Base-by-base conservation (phyloP, 768 basidiomycete genomes). In the Boletus eberwhitei region DNA sequence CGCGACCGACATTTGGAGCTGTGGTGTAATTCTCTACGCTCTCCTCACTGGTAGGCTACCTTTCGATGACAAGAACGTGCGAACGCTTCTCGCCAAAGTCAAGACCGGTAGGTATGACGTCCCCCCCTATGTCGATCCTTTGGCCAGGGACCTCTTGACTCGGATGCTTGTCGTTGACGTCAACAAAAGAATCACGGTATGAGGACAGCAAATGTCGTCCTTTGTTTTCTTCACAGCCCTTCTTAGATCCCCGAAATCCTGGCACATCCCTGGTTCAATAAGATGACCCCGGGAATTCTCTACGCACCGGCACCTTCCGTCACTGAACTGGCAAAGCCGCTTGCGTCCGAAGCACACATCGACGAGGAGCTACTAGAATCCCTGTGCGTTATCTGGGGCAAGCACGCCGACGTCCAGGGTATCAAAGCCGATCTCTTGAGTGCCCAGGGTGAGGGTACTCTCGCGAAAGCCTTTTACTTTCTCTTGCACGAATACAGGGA, bases 1-100 rank as follows among this genome's bases (percentile, higher is more conserved):
- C 39, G 87, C 90, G 6, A 91, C 93, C 3, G 95, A 97, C 71
- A 91, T 98, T 64, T 98, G 94, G 94, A 95, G 93, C 61, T 93
- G 93, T 57, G 95, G 95, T 22, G 91, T 98, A 42, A 93, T 96
- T 61, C 82, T 97, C 46, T 97, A 82, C 70, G 90, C 93, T 31
- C 81, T 98, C 44, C 79, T 97, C 38, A 91, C 92, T 31, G 93
- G 95, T 12, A 77, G 89, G 51, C 86, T 98, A 19, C 95, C 95
- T 6, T 98, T 97, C 64, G 95, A 97, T 65, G 93, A 97, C 77
- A 88, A 89, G 74, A 87, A 94, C 59, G 81, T 90, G 16, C 77
- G 83, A 52, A 79, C 73, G 4, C 79, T 98, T 36, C 79, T 98
- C 22, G 74, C 80, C 45, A 96, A 96, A 70, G 95, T 98, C 69